These are phyloP conservation scores for Cerrena zonata DNA, from an alignment of 1,284 basidiomycete species.

Conservation along the genomic window DNA sequence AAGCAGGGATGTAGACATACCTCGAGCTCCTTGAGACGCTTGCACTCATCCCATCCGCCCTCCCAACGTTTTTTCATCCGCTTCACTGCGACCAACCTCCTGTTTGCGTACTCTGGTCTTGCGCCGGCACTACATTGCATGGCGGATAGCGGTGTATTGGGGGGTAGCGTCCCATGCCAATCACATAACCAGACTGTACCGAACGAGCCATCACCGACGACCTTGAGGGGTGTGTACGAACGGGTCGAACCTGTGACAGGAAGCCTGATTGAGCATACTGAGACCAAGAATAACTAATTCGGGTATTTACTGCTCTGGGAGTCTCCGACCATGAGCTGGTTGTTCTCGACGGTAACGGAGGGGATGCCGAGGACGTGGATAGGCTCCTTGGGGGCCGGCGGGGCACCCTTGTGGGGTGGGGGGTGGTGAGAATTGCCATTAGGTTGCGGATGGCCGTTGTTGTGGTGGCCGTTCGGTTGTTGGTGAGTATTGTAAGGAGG, in stretches of 20 bases:
- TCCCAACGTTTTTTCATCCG: conserved; percentile 98
- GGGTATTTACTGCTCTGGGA: conserved; percentile 58
- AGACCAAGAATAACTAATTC: background rate
- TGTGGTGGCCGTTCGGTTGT: conserved; percentile 27
- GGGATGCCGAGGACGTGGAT: conserved; percentile 65
- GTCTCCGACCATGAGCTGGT: conserved; percentile 63
- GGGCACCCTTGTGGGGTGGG: conserved; percentile 20
- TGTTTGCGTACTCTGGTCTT: conserved; percentile 89
- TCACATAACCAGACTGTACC: conserved; percentile 98
- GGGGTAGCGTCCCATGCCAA: conserved; percentile 93
- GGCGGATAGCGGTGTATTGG: conserved; percentile 79
- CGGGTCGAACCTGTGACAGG: conserved; percentile 31
- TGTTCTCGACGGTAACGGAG: conserved; percentile 62
- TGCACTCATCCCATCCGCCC: conserved; percentile 95
- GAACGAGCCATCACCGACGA: conserved; percentile 92
- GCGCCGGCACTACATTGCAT: conserved; percentile 89
- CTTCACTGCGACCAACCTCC: conserved; percentile 94
- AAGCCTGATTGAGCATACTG: conserved; percentile 4
- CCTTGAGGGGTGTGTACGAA: conserved; percentile 65
- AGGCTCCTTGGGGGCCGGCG: conserved; percentile 44
- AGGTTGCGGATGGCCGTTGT: conserved; percentile 22
- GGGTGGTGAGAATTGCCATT: conserved; percentile 22
- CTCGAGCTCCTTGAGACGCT: conserved; percentile 92
- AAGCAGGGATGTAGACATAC: conserved; percentile 41
- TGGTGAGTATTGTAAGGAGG: conserved; percentile 27